Evolutionary conservation across 2,329 filamentous ascomycete genomes (phyloP).

Genomic region (Thielaviopsis euricoi): DNA sequence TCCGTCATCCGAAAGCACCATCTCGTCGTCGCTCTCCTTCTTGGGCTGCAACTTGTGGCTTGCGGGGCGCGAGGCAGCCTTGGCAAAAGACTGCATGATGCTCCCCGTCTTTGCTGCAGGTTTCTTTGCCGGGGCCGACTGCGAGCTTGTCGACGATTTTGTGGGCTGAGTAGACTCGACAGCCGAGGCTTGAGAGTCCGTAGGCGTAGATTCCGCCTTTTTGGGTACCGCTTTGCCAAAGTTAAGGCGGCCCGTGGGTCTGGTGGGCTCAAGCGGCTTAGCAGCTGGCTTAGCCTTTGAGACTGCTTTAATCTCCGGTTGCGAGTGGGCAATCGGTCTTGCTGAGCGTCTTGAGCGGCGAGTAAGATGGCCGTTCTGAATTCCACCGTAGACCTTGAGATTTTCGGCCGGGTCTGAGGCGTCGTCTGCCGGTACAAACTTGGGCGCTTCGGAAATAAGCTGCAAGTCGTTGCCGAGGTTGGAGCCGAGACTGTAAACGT

Average conservation of each 20-base stretch:
- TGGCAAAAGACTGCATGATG: conserved; percentile 69
- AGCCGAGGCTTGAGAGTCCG: background rate
- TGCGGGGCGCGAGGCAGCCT: conserved; percentile 26
- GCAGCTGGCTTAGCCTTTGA: background rate
- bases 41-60: conserved; percentile 31
- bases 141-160: background rate
- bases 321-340: background rate
- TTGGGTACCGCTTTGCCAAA: conserved; percentile 2
- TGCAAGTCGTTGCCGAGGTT: conserved; percentile 35
- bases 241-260: background rate
- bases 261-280: background rate
- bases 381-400: conserved; percentile 5
- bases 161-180: background rate
- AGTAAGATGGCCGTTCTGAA: conserved; percentile 1
- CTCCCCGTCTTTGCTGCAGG: conserved; percentile 26
- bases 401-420: conserved; percentile 1
- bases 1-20: conserved; percentile 23
- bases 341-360: background rate
- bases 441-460: conserved; percentile 3
- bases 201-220: background rate
- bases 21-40: conserved; percentile 16
- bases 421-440: background rate
- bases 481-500: conserved; percentile 73
- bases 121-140: conserved; percentile 14
- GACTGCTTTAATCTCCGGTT: background rate